Conservation (phyloP, 169 alveolate genomes). For the Miamiensis avidus region DNA sequence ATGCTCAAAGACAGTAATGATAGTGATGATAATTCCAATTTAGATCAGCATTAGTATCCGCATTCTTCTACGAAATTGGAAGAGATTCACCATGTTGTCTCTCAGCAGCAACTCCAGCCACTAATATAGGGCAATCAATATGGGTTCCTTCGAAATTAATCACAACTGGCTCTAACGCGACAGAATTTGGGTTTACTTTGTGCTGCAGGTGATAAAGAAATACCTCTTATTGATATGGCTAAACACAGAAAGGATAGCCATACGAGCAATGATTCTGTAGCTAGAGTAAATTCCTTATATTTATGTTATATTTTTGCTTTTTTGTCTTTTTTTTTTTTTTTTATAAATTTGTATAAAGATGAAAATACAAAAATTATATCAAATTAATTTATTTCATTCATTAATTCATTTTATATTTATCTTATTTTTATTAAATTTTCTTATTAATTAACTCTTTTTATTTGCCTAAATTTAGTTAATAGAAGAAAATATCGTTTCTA, state of each 20-base stretch:
- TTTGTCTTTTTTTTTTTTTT: too few relatives aligned
- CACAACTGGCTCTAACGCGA: too few relatives aligned
- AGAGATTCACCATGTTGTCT: not conserved
- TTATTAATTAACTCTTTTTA: too few relatives aligned
- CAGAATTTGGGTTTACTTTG: not conserved
- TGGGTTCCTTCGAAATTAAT: not conserved
- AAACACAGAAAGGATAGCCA: not conserved
- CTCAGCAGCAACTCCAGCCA: not conserved
- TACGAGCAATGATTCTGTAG: not conserved
- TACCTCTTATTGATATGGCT: not conserved
- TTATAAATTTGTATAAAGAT: too few relatives aligned
- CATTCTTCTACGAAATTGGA: not conserved
- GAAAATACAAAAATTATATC: too few relatives aligned
- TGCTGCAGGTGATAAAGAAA: not conserved
- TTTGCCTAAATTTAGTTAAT: not conserved
- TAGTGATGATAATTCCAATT: too few relatives aligned
- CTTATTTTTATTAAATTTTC: too few relatives aligned
- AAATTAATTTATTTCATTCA: too few relatives aligned
- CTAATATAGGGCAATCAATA: not conserved
- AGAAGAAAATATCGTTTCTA: not conserved
- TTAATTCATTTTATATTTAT: not conserved
- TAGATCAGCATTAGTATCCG: not conserved
- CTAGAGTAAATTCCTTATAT: not conserved
- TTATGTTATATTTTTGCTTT: too few relatives aligned
- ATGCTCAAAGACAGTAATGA: not conserved